phyloP scores from a whole-genome alignment of 495 filamentous ascomycete species.

The Entonaema liquescens region DNA sequence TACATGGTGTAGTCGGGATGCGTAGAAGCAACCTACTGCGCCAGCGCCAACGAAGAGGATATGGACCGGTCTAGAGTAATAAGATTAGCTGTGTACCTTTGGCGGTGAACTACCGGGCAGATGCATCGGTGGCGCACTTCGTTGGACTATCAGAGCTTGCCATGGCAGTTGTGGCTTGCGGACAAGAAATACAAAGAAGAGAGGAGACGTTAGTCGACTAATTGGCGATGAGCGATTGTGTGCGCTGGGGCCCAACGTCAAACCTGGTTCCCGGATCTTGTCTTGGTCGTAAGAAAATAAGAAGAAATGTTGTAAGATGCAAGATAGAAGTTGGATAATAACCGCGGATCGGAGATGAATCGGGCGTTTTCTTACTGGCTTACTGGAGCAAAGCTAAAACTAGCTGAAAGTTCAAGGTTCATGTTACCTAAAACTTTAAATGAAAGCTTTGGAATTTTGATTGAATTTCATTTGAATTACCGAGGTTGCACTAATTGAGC shows the following conservation, averaged over 20 bases:
- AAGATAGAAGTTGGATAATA: neutral
- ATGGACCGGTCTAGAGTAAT: constrained; percentile 51
- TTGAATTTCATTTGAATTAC: constrained; percentile 1
- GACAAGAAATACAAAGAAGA: neutral
- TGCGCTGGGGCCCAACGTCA: neutral
- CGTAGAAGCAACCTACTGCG: constrained; percentile 68
- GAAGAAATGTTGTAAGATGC: neutral
- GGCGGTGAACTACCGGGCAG: neutral
- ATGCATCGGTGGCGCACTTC: constrained; percentile 24
- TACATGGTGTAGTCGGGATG: constrained; percentile 62
- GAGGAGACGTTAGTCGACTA: neutral
- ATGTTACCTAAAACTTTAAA: neutral
- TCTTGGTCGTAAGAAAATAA: neutral
- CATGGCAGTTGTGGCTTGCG: constrained; percentile 20
- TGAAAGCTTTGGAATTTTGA: neutral
- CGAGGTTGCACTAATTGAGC: neutral
- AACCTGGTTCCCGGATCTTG: neutral
- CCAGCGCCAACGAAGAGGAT: constrained; percentile 66
- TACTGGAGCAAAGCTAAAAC: neutral
- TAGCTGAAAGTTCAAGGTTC: neutral
- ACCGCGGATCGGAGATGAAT: neutral
- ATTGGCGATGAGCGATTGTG: neutral
- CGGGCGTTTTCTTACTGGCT: neutral
- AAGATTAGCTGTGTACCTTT: constrained; percentile 2
- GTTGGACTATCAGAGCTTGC: constrained; percentile 11